Evolutionary conservation across 2,329 filamentous ascomycete genomes (phyloP).

Genomic region (Pseudocercospora vitis): DNA sequence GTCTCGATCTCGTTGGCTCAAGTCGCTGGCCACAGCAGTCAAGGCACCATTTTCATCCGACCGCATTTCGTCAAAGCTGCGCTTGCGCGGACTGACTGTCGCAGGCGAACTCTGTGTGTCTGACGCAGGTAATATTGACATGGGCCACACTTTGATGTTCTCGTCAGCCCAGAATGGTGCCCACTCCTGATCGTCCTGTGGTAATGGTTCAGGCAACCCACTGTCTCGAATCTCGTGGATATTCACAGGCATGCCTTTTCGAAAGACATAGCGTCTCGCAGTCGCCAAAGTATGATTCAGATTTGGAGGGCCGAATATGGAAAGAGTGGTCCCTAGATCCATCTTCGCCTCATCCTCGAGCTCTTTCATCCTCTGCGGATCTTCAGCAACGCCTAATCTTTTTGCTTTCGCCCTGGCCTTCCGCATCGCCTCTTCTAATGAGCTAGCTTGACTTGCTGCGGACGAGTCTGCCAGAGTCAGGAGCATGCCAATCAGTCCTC

Average conservation of each 20-base stretch:
- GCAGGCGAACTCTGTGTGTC: slow-evolving; percentile 9
- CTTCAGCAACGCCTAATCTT: slow-evolving; percentile 26
- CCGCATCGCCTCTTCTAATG: slow-evolving; percentile 43
- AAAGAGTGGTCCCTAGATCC: slow-evolving; percentile 48
- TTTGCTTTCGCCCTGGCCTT: slow-evolving; percentile 38
- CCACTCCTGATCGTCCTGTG: slow-evolving; percentile 34
- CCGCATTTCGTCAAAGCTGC: slow-evolving; percentile 39
- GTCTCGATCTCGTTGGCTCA: slow-evolving; percentile 43
- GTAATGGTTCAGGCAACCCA: slow-evolving; percentile 38
- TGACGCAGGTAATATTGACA: slow-evolving; percentile 55
- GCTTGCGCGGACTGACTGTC: slow-evolving; percentile 36
- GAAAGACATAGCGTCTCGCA: slow-evolving; percentile 78
- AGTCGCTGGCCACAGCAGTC: slow-evolving; percentile 42
- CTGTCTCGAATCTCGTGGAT: slow-evolving; percentile 61
- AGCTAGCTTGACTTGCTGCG: slow-evolving; percentile 49
- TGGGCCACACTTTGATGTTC: slow-evolving; percentile 79
- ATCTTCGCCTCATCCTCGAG: slow-evolving; percentile 34
- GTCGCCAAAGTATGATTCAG: slow-evolving; percentile 79
- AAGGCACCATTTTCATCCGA: slow-evolving; percentile 32
- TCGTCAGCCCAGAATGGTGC: slow-evolving; percentile 72
- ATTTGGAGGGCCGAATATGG: slow-evolving; percentile 79
- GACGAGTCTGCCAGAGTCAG: slow-evolving; percentile 75
- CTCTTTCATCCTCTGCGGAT: slow-evolving; percentile 30
- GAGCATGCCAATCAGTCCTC: slow-evolving; percentile 81
- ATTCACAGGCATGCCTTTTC: slow-evolving; percentile 74